phyloP scores from a whole-genome alignment of 2,329 filamentous ascomycete genomes.

The Thielaviopsis punctulata region DNA sequence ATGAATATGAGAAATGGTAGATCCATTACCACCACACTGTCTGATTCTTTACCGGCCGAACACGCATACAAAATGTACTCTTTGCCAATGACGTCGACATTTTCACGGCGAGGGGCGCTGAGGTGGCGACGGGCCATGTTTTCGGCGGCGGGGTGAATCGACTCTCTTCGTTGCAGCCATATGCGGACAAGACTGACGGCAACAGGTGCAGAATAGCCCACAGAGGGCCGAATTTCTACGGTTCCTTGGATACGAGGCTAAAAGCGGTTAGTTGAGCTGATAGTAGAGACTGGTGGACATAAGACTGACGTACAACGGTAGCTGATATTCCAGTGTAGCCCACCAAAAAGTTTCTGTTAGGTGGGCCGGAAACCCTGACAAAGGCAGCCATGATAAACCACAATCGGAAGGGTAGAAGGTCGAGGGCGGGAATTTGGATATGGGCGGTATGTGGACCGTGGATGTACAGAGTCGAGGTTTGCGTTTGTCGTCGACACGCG shows the following conservation, averaged over 20 bases:
- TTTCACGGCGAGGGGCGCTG: conserved; percentile 76
- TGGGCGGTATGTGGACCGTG: background rate
- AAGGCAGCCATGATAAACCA: conserved; percentile 45
- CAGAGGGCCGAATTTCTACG: conserved; percentile 80
- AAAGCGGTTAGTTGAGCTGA: background rate
- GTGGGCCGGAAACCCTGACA: conserved; percentile 91
- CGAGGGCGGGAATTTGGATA: background rate
- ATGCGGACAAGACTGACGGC: conserved; percentile 86
- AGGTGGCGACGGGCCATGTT: conserved; percentile 85
- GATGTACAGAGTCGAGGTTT: background rate
- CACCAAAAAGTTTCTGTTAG: conserved; percentile 91
- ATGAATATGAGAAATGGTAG: conserved; percentile 95
- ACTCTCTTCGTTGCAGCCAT: conserved; percentile 81
- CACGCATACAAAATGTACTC: conserved; percentile 87
- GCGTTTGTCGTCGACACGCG: background rate
- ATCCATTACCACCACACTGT: conserved; percentile 89
- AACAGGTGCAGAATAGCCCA: conserved; percentile 76
- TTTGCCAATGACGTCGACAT: conserved; percentile 84
- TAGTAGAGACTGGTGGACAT: background rate
- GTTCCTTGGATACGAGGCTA: conserved; percentile 95
- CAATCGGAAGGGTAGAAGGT: background rate
- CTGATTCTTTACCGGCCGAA: conserved; percentile 64
- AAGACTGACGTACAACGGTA: conserved; percentile 56
- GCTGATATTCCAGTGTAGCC: conserved; percentile 97
- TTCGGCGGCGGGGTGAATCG: conserved; percentile 90